phyloP scores from a whole-genome alignment of 257 asterid genomes.

The Lithospermum erythrorhizon region DNA sequence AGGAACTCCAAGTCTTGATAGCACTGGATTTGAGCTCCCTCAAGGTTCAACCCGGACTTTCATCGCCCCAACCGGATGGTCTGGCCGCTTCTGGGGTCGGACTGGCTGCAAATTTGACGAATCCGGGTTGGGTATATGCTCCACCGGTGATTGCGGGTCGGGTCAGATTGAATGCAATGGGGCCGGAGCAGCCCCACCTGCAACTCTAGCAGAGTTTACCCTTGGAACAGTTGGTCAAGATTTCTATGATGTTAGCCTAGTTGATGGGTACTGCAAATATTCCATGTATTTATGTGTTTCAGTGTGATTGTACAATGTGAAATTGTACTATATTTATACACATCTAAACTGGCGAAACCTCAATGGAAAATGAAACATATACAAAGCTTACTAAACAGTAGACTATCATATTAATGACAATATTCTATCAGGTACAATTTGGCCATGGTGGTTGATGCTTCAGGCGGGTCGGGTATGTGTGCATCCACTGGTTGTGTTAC shows the following conservation, averaged over 20 bases:
- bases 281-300: too few species aligned
- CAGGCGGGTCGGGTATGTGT: conserved; percentile 84
- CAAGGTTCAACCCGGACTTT: conserved; percentile 48
- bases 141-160: conserved; percentile 84
- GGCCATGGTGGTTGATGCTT: conserved; percentile 66
- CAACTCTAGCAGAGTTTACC: conserved; percentile 84
- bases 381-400: too few species aligned
- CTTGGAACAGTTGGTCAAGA: conserved; percentile 64
- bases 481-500: conserved; percentile 91
- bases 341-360: too few species aligned
- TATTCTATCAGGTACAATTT: conserved; percentile 32
- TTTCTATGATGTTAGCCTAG: conserved; percentile 86
- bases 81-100: conserved; percentile 92
- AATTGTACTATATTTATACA: too few species aligned
- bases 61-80: conserved; percentile 84
- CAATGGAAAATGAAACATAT: too few species aligned
- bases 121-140: conserved; percentile 49
- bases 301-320: too few species aligned
- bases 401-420: too few species aligned
- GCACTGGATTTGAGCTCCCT: conserved; percentile 84
- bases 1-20: conserved; percentile 61
- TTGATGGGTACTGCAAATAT: conserved; percentile 37
- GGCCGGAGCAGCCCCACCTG: conserved; percentile 89
- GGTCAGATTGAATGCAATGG: conserved; percentile 74
- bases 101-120: conserved; percentile 63